Conservation (phyloP, 495 filamentous ascomycete genomes). For the Chaetomium tenue region DNA sequence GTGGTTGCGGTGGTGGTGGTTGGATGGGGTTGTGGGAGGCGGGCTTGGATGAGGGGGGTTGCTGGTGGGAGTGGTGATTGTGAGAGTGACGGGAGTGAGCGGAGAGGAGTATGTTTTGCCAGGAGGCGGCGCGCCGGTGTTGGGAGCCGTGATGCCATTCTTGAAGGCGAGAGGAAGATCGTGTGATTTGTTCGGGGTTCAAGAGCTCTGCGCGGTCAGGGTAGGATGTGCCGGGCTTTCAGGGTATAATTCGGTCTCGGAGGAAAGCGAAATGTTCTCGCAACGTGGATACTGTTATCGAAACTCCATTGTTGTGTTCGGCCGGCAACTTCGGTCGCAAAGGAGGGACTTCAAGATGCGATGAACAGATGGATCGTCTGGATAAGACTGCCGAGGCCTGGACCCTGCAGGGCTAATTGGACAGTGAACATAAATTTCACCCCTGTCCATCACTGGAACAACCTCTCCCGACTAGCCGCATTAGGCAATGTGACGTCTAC, state of each 20-base stretch:
- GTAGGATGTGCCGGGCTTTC: neutral
- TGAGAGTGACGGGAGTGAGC: neutral
- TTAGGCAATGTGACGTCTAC: conserved; percentile 2
- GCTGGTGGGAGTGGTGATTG: neutral
- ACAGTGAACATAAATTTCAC: neutral
- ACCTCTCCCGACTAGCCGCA: neutral
- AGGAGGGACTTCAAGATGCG: conserved; percentile 1
- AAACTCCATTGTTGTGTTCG: neutral
- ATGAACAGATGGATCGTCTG: conserved; percentile 1
- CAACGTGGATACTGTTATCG: conserved; percentile 6
- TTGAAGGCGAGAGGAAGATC: neutral
- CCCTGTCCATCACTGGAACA: neutral
- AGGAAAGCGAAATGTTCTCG: neutral
- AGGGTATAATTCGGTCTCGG: neutral
- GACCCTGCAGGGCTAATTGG: neutral
- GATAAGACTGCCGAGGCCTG: conserved; percentile 13
- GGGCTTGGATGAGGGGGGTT: neutral
- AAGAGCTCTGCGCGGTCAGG: neutral
- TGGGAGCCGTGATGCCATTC: conserved; percentile 8
- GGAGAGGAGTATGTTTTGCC: neutral
- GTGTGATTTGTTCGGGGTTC: neutral
- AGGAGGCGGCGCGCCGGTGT: conserved; percentile 1
- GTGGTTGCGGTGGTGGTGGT: neutral
- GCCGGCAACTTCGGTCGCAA: neutral
- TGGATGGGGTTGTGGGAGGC: neutral